Base-by-base conservation (phyloP, 176 grass and related monocot species). In the Aegilops speltoides region DNA sequence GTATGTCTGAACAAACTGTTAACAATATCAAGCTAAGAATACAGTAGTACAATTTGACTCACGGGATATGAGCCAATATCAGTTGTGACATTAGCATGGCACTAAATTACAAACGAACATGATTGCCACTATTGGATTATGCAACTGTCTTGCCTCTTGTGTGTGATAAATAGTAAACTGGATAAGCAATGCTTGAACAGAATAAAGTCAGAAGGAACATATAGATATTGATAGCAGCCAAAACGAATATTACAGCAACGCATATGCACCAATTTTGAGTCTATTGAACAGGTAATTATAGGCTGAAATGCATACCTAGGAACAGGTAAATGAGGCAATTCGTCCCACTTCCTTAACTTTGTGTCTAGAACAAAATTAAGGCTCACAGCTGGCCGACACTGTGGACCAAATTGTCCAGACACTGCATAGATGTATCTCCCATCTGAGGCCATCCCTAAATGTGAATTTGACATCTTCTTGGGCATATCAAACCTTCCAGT, bases 401-500 rank as follows among this genome's bases (percentile, higher is more conserved):
- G 95, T 13, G 93, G 91, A 54, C 96, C 96, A 63, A 87, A 87
- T 19, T 98, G 96, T 50, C 96, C 96, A 25, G 87, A 78, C 26
- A 98, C 85, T 33, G 89, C 96, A 78, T 98, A 98, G 16, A 98
- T 91, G 43, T 94, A 98, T 69, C 93, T 89, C 36, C 93, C 96
- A 92, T 98, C 93, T 20, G 93, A 87, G 3, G 59, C 86, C 89
- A 95, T 93, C 76, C 95, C 95, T 60, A 95, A 83, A 85, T 98
- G 93, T 7, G 93, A 95, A 87, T 98, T 79, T 8, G 95, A 93
- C 93, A 98, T 95, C 86, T 91, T 83, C 78, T 87, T 90, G 13
- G 95, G 95, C 83, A 90, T 98, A 80, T 87, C 83, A 90, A 98
- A 98, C 85, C 77, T 93, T 56, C 76, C 68, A 22, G 40, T 52